A percentile compares a stretch with the other conserved stretches of the same genome.
Conservation (phyloP, 192 early-diverging fungal genomes). For the Rhizoclosmatium sp. region DNA sequence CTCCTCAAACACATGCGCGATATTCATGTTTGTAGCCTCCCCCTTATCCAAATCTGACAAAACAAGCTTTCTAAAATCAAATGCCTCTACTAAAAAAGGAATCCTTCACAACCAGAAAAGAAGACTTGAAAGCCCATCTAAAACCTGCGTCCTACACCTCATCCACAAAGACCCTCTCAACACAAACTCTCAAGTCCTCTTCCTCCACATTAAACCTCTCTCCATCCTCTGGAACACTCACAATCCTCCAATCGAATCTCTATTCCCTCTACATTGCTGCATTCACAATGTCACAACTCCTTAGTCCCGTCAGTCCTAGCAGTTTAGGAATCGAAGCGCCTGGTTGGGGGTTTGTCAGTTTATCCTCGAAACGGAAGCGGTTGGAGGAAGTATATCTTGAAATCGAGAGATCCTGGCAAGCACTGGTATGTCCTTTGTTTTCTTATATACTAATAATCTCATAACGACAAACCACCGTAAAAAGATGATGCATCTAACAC, state of each 20-base stretch:
- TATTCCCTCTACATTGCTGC: conserved; percentile 21
- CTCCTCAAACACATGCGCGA: neutral
- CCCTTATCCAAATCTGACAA: neutral
- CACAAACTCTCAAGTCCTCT: neutral
- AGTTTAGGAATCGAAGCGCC: conserved; percentile 9
- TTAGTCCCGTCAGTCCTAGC: neutral
- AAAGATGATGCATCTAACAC: conserved; percentile 53
- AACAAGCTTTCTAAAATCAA: neutral
- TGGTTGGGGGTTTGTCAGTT: neutral
- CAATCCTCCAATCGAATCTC: conserved; percentile 17
- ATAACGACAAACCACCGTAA: neutral
- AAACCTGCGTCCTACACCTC: neutral
- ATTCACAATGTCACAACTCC: conserved; percentile 11
- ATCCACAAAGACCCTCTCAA: neutral
- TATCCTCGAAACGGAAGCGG: conserved; percentile 17
- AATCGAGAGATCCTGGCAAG: conserved; percentile 29
- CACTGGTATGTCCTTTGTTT: conserved; percentile 14
- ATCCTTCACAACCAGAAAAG: conserved; percentile 17
- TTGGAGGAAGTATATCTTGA: conserved; percentile 26
- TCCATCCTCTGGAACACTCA: neutral
- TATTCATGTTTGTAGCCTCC: conserved; percentile 6
- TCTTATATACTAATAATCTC: neutral
- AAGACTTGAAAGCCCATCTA: conserved; percentile 29
- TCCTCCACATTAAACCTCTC: neutral
- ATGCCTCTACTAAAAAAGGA: neutral